Percentiles rank a stretch among this genome's conserved stretches.
phyloP scores from a whole-genome alignment of 2,329 filamentous ascomycete genomes.

The Fusarium solani-melongenae region DNA sequence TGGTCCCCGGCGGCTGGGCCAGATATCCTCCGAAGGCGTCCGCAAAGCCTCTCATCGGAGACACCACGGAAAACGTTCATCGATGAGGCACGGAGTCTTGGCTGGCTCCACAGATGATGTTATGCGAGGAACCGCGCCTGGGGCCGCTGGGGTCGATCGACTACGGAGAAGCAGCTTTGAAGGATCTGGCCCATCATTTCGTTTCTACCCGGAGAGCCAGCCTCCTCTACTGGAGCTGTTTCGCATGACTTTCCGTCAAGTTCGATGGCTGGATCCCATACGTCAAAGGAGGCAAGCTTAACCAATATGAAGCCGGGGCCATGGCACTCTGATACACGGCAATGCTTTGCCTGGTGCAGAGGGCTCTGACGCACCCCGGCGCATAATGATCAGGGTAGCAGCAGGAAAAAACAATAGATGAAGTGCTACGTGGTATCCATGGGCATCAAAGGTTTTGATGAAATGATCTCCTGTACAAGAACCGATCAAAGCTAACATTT shows the following conservation, averaged over 20 bases:
- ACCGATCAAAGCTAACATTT: constrained; percentile 14
- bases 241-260: constrained; percentile 21
- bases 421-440: not conserved
- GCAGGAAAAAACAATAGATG: not conserved
- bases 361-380: constrained; percentile 16
- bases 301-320: constrained; percentile 14
- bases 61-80: constrained; percentile 16
- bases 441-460: not conserved
- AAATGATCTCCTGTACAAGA: constrained; percentile 6
- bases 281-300: constrained; percentile 9
- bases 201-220: constrained; percentile 31
- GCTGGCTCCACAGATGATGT: constrained; percentile 33
- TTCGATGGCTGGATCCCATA: constrained; percentile 11
- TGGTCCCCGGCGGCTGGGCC: constrained; percentile 1
- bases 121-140: constrained; percentile 22
- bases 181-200: constrained; percentile 24
- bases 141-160: not conserved
- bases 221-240: constrained; percentile 10
- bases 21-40: constrained; percentile 7
- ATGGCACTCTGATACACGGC: constrained; percentile 37
- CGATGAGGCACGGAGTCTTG: constrained; percentile 18
- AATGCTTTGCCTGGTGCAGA: constrained; percentile 37
- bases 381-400: constrained; percentile 4
- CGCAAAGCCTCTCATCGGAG: not conserved
- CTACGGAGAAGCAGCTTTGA: constrained; percentile 4